A percentile compares a stretch with the other conserved stretches of the same genome.
These are phyloP conservation scores for Cutaneotrichosporon arboriforme DNA, from an alignment of 1,284 basidiomycete genomes.

Conservation along the genomic window DNA sequence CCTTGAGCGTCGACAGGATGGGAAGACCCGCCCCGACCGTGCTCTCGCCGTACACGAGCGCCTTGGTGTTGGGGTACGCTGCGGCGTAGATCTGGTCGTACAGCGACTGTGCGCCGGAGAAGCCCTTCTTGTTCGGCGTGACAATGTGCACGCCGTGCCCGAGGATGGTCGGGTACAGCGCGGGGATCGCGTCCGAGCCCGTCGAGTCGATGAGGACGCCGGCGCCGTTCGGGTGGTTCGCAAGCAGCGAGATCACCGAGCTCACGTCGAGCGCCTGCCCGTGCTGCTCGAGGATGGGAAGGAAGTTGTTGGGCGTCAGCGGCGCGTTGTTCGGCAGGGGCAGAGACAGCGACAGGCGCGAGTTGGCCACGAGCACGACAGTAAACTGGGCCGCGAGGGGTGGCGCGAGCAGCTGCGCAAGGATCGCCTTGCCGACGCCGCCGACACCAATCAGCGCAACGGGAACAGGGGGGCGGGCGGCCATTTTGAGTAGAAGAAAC, in stretches of 20 bases:
- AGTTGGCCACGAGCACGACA: conserved; percentile 72
- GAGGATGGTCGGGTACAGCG: conserved; percentile 76
- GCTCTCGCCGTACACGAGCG: conserved; percentile 75
- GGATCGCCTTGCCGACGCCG: conserved; percentile 77
- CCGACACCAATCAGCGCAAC: conserved; percentile 81
- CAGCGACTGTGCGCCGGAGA: conserved; percentile 67
- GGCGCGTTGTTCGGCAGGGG: conserved; percentile 46
- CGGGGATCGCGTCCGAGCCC: conserved; percentile 75
- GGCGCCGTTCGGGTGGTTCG: conserved; percentile 51
- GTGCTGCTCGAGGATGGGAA: conserved; percentile 42
- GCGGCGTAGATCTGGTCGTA: conserved; percentile 64
- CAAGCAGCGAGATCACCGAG: conserved; percentile 47
- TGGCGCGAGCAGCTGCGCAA: conserved; percentile 62
- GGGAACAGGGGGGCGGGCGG: conserved; percentile 31
- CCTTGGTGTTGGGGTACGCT: conserved; percentile 53
- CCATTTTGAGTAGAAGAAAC: conserved; percentile 6
- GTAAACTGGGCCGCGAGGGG: conserved; percentile 51
- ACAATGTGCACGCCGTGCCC: conserved; percentile 76
- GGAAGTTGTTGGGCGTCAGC: conserved; percentile 48
- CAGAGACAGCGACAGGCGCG: conserved; percentile 61
- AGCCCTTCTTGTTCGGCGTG: conserved; percentile 98
- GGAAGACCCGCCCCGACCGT: conserved; percentile 96
- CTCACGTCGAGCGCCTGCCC: conserved; percentile 47
- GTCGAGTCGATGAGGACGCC: conserved; percentile 92
- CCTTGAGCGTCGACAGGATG: conserved; percentile 84